Base-by-base conservation (phyloP, 2,329 filamentous ascomycete species). In the Gaeumannomyces sp. region DNA sequence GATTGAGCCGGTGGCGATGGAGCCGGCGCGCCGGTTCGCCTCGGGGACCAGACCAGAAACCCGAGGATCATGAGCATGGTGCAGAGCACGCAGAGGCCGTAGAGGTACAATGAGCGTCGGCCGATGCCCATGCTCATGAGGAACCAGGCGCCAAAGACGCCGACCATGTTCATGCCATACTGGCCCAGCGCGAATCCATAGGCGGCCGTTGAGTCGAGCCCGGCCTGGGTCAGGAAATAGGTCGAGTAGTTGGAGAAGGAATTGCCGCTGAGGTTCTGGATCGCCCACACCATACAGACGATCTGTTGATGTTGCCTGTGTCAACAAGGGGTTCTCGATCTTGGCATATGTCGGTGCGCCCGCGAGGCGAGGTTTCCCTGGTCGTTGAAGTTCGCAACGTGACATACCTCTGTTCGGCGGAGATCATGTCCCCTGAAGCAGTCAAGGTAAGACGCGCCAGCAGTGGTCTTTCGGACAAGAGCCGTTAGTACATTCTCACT, bases 371-470 rank as follows among this genome's bases (percentile, higher is more conserved):
- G 29, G 19, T 7, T 16, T 59, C 13, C 56, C 27, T 1, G 13
- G 3, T 19, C 10, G n/a, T 57, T 58, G 4, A 14, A 7, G 19
- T 45, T 19, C 27, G 16, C 14, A 69, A 35, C 5, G n/a, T 28
- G 53, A 29, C 50, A 16, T 59, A 89, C 88, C 73, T 91, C 92
- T 2, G 92, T 96, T 31, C 93, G 86, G 65, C 92, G 89, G 61
- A 89, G 79, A 72, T 96, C 89, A 16, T 85, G 84, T 14, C 92
- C 92, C 73, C 83, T 88, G 83, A 96, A 96, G 78, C 92, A 96
- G 75, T 96, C 92, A 70, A 85, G 76, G 75, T 95, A 96, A 64
- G 82, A 87, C 7, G 90, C 86, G 35, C 92, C 92, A 8, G 79
- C 78, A 4, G 90, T 93, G 64, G 92, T 90, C 75, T 65, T 22